Percentiles rank a stretch among this genome's conserved stretches.
phyloP scores from a whole-genome alignment of 176 grass and related monocot genomes.

The Ensete ventricosum region DNA sequence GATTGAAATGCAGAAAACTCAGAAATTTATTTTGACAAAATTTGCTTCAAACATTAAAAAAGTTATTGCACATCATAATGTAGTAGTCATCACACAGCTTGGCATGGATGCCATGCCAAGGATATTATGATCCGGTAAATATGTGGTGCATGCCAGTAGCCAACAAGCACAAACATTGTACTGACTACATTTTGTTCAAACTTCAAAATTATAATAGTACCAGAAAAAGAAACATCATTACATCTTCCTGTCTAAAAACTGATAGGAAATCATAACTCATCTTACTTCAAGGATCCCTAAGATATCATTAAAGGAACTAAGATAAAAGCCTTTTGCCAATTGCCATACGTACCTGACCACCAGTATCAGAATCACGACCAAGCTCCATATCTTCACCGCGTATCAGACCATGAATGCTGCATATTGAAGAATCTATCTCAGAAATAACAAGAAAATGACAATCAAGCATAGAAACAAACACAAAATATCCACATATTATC shows the following conservation, averaged over 20 bases:
- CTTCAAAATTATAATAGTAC: neutral
- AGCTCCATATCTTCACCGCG: conserved; percentile 84
- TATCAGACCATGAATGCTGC: conserved; percentile 68
- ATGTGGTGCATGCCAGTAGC: too few relatives aligned
- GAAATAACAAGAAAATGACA: conserved; percentile 13
- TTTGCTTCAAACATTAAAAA: too few relatives aligned
- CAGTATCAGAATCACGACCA: conserved; percentile 74
- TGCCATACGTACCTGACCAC: conserved; percentile 47
- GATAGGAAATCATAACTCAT: neutral
- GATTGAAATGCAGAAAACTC: neutral
- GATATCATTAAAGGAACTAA: neutral
- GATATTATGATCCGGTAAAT: too few relatives aligned
- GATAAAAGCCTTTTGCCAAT: neutral
- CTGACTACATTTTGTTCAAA: too few relatives aligned
- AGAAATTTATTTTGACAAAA: too few relatives aligned
- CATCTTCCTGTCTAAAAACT: neutral
- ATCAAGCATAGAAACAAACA: neutral
- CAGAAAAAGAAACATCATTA: neutral
- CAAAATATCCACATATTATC: neutral
- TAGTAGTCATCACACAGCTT: too few relatives aligned
- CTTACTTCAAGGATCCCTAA: neutral
- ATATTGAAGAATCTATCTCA: conserved; percentile 8
- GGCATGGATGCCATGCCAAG: too few relatives aligned
- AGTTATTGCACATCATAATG: too few relatives aligned
- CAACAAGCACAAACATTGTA: too few relatives aligned